Evolutionary conservation across 2,329 filamentous ascomycete genomes (phyloP), one percentile per base, ranked within the genome.

Genomic region (Ophiocordyceps robertsii): DNA sequence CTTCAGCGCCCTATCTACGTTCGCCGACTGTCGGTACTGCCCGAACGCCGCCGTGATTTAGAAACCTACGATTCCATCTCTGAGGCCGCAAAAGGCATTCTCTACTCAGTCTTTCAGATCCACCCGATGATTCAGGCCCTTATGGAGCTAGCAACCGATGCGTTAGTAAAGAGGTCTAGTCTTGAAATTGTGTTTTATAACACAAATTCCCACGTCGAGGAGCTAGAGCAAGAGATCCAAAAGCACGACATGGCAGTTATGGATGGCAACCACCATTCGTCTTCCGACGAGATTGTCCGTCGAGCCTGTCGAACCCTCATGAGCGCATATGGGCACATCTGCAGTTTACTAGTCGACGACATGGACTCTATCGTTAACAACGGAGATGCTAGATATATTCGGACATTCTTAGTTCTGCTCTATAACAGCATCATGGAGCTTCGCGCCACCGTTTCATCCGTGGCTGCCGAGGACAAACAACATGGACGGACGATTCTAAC

Each of bases 391-490:
- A 70, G 78, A 46, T 82, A 82, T 54, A 77, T 82, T 53, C 75
- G 77, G 39, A 78, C 75, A 3, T 67, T 82, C 49, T 60, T 82
- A 51, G 68, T 79, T 56, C 67, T 76, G 49, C 65, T 82, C 6
- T 82, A 80, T 56, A 80, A 80, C 50, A 80, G 77, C 57, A 75
- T 80, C 46, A 80, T 78, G 69, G 77, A 82, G 56, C 67, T 82
- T 41, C 72, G 77, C 8, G 73, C 74, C 3, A 77, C 74, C 0
- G 59, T 70, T 11, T 60, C 64, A 6, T 57, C 58, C 48, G 43
- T 63, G n/a, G n/a, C n/a, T n/a, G n/a, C n/a, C n/a, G n/a, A n/a
- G n/a, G n/a, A n/a, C n/a, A n/a, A n/a, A n/a, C 40, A 43, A 55
- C 46, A 33, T 53, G 10, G 51, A 55, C 21, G 54, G 65, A 13